Percentiles rank a stretch among this genome's conserved stretches.
phyloP scores from a whole-genome alignment of 495 filamentous ascomycete species.

The Neurospora intermedia region DNA sequence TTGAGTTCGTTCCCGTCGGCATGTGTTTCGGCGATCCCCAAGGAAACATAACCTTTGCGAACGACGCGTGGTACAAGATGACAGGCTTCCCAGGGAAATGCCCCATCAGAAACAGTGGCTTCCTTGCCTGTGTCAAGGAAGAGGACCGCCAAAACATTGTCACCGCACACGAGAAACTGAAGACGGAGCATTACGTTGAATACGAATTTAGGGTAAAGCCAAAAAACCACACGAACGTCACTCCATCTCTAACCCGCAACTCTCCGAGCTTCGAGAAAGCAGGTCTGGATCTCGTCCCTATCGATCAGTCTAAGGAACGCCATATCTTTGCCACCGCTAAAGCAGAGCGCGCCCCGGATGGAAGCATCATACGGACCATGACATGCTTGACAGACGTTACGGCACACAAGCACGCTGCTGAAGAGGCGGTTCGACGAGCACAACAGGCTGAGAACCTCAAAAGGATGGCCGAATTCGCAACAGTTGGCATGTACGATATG shows the following conservation, averaged over 20 bases:
- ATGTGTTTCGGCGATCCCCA: constrained; percentile 53
- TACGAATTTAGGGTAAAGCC: constrained; percentile 33
- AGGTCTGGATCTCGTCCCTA: constrained; percentile 22
- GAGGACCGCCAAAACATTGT: constrained; percentile 26
- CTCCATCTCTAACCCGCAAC: constrained; percentile 19
- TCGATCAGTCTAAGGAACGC: constrained; percentile 22
- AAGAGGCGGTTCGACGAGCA: constrained; percentile 31
- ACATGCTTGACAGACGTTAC: constrained; percentile 39
- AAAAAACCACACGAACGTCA: constrained; percentile 11
- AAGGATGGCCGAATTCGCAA: constrained; percentile 36
- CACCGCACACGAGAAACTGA: constrained; percentile 26
- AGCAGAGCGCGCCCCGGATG: constrained; percentile 28
- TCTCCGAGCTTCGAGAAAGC: constrained; percentile 35
- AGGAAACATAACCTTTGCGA: constrained; percentile 52
- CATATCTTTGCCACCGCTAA: constrained; percentile 30
- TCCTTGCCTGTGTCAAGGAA: constrained; percentile 29
- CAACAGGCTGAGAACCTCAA: constrained; percentile 39
- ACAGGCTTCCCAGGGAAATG: constrained; percentile 19
- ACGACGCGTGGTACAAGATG: constrained; percentile 49
- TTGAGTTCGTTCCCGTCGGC: constrained; percentile 57
- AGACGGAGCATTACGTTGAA: constrained; percentile 19
- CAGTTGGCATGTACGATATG: constrained; percentile 40
- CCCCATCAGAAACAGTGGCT: constrained; percentile 19
- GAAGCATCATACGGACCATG: constrained; percentile 27
- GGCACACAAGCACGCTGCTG: constrained; percentile 29